Conservation (phyloP, 2,329 filamentous ascomycete species). For the Colletotrichum echinochloae region DNA sequence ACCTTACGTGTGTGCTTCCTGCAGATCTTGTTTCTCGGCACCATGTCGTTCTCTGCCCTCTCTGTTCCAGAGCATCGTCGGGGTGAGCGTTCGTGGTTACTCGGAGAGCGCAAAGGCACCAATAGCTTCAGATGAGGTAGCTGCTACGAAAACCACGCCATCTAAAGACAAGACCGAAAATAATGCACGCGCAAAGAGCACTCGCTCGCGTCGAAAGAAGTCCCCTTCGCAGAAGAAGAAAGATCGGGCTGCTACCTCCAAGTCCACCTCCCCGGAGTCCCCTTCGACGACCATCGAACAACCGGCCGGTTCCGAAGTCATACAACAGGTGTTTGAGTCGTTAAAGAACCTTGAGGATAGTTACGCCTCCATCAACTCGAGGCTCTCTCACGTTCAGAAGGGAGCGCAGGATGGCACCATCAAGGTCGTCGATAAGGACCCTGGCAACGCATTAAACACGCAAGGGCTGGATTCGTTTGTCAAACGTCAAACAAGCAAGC, state of each 20-base stretch:
- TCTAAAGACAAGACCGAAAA: neutral
- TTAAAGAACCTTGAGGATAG: conserved; percentile 27
- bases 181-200: neutral
- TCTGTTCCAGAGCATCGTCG: conserved; percentile 3
- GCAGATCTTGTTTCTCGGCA: conserved; percentile 22
- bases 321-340: conserved; percentile 25
- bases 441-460: neutral
- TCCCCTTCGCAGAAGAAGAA: neutral
- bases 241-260: neutral
- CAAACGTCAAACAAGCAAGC: conserved; percentile 40
- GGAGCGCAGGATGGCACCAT: neutral
- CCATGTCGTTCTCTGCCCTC: conserved; percentile 19
- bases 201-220: neutral
- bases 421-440: neutral
- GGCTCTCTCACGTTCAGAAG: conserved; percentile 2
- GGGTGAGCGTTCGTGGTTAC: conserved; percentile 19
- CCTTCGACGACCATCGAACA: neutral
- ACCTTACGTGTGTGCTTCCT: conserved; percentile 48
- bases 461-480: conserved; percentile 28
- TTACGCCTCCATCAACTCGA: conserved; percentile 32
- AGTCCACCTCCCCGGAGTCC: conserved; percentile 32
- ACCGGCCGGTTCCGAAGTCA: conserved; percentile 21
- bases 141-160: too few species aligned
- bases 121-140: neutral
- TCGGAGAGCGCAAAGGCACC: conserved; percentile 2